Conservation (phyloP, 129 eudicot genomes). For the Artemisia argyi region DNA sequence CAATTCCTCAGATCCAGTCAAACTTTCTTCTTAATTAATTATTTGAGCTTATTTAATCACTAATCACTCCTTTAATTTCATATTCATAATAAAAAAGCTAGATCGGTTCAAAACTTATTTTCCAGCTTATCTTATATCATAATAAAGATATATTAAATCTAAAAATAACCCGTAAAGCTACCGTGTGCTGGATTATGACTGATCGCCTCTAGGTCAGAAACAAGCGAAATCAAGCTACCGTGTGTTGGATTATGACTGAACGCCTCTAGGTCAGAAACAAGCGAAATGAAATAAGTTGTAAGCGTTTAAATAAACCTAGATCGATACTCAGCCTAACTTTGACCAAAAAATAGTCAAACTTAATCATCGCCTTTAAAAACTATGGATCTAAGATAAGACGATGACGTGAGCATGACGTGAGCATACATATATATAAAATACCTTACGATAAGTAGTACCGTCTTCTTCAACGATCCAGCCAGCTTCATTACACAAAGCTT, state of each 20-base stretch:
- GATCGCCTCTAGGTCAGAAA: no score
- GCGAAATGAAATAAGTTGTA: no score
- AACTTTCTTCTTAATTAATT: neutral
- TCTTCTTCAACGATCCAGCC: conserved; percentile 98
- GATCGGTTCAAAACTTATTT: neutral
- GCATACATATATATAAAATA: conserved; percentile 17
- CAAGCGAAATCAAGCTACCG: no score
- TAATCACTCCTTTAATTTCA: neutral
- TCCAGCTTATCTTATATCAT: no score
- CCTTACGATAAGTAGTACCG: conserved; percentile 94
- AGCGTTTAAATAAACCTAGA: no score
- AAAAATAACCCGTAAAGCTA: no score
- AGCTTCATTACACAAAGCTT: conserved; percentile 91
- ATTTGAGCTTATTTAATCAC: no score
- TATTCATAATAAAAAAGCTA: neutral
- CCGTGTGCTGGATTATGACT: no score
- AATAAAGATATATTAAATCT: no score
- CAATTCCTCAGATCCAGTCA: conserved; percentile 20
- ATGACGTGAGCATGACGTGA: neutral
- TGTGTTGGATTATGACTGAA: no score
- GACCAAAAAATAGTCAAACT: conserved; percentile 4
- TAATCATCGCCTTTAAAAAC: conserved; percentile 3
- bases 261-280: no score
- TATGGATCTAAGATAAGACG: conserved; percentile 17
- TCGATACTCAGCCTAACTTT: no score